These are phyloP conservation scores for Ogataea populi-albae DNA, from an alignment of 805 yeast genomes.

Conservation along the genomic window DNA sequence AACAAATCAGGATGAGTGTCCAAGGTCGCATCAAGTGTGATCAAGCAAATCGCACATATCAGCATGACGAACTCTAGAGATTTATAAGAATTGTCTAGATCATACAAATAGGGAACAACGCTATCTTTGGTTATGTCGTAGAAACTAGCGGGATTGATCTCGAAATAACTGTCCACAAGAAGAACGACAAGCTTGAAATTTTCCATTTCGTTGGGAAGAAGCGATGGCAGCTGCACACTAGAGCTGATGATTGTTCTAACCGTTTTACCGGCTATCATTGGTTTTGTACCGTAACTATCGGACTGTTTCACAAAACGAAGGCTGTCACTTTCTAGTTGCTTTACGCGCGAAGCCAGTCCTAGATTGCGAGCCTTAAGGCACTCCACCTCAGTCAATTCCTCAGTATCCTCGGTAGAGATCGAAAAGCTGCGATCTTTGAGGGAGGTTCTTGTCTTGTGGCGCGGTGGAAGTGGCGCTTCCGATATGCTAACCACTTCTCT, in stretches of 20 bases:
- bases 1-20: conserved; percentile 2
- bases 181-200: conserved; percentile 7
- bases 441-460: neutral
- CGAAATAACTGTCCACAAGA: conserved; percentile 9
- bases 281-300: conserved; percentile 5
- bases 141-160: neutral
- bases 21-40: conserved; percentile 7
- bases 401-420: neutral
- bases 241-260: conserved; percentile 6
- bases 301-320: neutral
- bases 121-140: conserved; percentile 8
- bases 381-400: conserved; percentile 6
- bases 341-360: neutral
- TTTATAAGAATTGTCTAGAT: conserved; percentile 7
- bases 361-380: conserved; percentile 4
- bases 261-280: conserved; percentile 4
- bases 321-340: conserved; percentile 2
- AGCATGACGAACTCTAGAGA: conserved; percentile 20
- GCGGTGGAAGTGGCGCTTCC: neutral
- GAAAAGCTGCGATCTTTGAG: neutral
- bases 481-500: neutral
- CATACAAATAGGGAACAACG: conserved; percentile 2
- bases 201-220: conserved; percentile 3
- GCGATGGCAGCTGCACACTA: conserved; percentile 13
- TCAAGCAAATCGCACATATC: conserved; percentile 10